phyloP scores from a whole-genome alignment of 75 land plant genomes.

The Chamaecyparis obtusa region DNA sequence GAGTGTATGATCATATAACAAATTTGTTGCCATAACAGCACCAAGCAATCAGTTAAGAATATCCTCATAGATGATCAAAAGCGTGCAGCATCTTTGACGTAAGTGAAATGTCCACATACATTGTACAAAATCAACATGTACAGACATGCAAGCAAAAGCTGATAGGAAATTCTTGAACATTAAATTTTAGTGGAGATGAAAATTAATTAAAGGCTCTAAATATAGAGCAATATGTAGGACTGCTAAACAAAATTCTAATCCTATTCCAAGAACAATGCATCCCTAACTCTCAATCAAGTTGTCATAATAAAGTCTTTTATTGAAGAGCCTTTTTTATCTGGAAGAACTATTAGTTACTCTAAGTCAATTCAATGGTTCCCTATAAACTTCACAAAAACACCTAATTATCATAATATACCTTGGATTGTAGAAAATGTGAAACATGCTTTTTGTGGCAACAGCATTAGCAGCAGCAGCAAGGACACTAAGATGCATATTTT shows the following conservation, averaged over 20 bases:
- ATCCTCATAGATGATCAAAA: background rate
- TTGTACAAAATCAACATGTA: background rate
- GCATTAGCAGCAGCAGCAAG: slow-evolving; percentile 70
- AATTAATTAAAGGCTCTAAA: background rate
- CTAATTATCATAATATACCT: slow-evolving; percentile 38
- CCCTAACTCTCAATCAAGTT: background rate
- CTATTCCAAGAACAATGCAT: slow-evolving; percentile 3
- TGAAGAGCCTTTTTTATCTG: background rate
- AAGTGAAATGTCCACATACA: background rate
- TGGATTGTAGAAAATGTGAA: slow-evolving; percentile 79
- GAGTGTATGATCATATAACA: background rate
- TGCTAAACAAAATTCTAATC: background rate
- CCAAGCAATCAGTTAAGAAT: background rate
- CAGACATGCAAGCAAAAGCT: slow-evolving; percentile 1
- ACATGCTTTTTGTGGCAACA: slow-evolving; percentile 46
- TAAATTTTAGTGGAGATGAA: background rate
- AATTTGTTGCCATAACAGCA: background rate
- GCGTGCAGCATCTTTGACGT: background rate
- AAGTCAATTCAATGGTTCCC: background rate
- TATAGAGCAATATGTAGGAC: background rate
- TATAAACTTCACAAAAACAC: background rate
- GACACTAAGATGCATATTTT: slow-evolving; percentile 42
- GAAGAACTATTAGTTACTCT: background rate
- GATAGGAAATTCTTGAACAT: background rate
- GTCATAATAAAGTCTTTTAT: background rate